Conservation (phyloP, 768 basidiomycete genomes). For the Russula abietina region DNA sequence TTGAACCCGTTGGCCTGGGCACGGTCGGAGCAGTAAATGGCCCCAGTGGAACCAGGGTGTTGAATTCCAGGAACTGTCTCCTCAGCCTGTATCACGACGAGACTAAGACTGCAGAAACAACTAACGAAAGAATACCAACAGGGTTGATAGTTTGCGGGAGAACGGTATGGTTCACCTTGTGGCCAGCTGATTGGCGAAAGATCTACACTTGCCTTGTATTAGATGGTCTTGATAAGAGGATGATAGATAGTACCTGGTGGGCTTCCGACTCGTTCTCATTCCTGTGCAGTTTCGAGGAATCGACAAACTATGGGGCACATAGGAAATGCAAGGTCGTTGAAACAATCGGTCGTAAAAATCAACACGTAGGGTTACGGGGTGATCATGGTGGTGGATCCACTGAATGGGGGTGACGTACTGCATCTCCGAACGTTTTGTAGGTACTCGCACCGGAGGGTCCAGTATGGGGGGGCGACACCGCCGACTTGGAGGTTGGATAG, state of each 20-base stretch:
- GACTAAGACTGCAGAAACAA: not conserved
- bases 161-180: slow-evolving; percentile 47
- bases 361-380: slow-evolving; percentile 12
- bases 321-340: slow-evolving; percentile 28
- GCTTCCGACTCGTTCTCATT: slow-evolving; percentile 85
- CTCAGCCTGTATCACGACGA: slow-evolving; percentile 51
- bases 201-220: slow-evolving; percentile 43
- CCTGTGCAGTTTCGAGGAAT: slow-evolving; percentile 59
- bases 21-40: slow-evolving; percentile 87
- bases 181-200: slow-evolving; percentile 66
- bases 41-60: slow-evolving; percentile 60
- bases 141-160: slow-evolving; percentile 69
- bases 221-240: not conserved
- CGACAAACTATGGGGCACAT: slow-evolving; percentile 52
- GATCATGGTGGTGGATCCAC: slow-evolving; percentile 19
- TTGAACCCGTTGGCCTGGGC: slow-evolving; percentile 94
- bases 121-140: slow-evolving; percentile 35
- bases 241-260: slow-evolving; percentile 51
- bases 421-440: slow-evolving; percentile 36
- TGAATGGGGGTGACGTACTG: slow-evolving; percentile 32
- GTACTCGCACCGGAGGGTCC: slow-evolving; percentile 26
- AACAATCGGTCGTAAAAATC: slow-evolving; percentile 26
- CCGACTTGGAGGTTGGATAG: not conserved
- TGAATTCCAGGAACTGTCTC: slow-evolving; percentile 87
- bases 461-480: slow-evolving; percentile 21